Conservation (phyloP, 139 green algal species). For the Closterium sp. region DNA sequence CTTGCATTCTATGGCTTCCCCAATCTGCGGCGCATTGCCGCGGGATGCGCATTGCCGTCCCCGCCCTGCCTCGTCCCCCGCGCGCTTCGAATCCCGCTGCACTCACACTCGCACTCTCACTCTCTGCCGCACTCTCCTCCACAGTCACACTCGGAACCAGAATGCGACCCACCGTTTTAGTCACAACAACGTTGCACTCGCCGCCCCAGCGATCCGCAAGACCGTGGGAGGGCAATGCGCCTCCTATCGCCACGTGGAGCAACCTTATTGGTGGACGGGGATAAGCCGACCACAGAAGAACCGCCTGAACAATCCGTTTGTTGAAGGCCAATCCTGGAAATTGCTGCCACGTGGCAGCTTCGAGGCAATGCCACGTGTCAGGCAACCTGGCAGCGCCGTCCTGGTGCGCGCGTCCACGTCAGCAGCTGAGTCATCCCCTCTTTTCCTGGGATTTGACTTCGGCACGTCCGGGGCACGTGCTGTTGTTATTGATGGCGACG, state of each 20-base stretch:
- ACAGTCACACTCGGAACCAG: background rate
- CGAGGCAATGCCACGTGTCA: background rate
- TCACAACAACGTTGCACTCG: too few species aligned
- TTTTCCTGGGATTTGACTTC: slow-evolving; percentile 81
- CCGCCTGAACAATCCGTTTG: too few species aligned
- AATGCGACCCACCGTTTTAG: too few species aligned
- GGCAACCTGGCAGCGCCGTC: background rate
- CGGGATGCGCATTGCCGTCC: background rate
- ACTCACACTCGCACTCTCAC: background rate
- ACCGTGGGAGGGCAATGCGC: too few species aligned
- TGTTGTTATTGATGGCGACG: slow-evolving; percentile 73
- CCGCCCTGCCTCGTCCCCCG: too few species aligned
- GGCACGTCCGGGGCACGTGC: slow-evolving; percentile 80
- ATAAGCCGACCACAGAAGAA: too few species aligned
- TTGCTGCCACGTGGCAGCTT: too few species aligned
- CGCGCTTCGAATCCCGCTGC: background rate
- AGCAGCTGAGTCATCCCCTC: background rate
- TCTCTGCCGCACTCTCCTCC: background rate
- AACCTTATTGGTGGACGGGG: too few species aligned
- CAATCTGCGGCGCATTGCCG: background rate
- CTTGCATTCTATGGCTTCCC: background rate
- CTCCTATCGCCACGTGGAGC: too few species aligned
- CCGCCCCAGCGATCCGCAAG: too few species aligned
- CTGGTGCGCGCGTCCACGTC: too few species aligned
- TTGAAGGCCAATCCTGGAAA: too few species aligned